Evolutionary conservation across 2,329 filamentous ascomycete species (phyloP), one percentile per base, ranked within the genome.

Genomic region (Sordariomycetes sp.): DNA sequence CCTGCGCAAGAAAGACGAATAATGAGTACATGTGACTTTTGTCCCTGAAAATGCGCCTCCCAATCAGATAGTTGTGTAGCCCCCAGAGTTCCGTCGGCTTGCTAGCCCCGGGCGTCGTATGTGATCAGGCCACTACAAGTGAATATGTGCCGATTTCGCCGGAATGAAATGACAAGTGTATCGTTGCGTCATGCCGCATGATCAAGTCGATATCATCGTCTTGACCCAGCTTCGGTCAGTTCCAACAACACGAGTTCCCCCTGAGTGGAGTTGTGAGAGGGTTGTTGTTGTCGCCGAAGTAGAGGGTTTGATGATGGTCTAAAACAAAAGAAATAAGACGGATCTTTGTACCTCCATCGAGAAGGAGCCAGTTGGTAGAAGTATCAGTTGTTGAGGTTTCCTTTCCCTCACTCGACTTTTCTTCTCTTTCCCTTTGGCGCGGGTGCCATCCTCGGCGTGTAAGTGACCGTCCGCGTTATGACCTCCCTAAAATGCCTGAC

Each of bases 361-460:
- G 45, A 7, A 50, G 45, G 6, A 22, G 45, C 45, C 36, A 42
- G 53, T 36, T 20, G 32, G 22, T n/a, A n/a, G 12, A 42, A 24
- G 13, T 2, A 12, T 22, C n/a, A 4, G 24, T 35, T 20, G 15
- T 5, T 15, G 28, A 39, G 35, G 22, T 12, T 12, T 17, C 42
- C 53, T 15, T 28, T 10, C 34, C 24, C 58, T 67, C 64, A 75
- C 62, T 79, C 76, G 54, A 77, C 70, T 76, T 89, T 95, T 74
- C 91, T 86, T 74, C 90, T 84, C 80, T 96, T 97, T 62, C 91
- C 91, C 70, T 91, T 91, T 8, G 90, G 92, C 42, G 91, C 90
- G 25, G 91, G 89, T 62, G 90, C 88, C 74, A 97, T 89, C 62
- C 85, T 78, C 60, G 84, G 87, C 68, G 89, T 95, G 71, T 95